Evolutionary conservation across 2,329 filamentous ascomycete genomes (phyloP), one percentile per base, ranked within the genome.

Genomic region (Verticillium tricorpus): DNA sequence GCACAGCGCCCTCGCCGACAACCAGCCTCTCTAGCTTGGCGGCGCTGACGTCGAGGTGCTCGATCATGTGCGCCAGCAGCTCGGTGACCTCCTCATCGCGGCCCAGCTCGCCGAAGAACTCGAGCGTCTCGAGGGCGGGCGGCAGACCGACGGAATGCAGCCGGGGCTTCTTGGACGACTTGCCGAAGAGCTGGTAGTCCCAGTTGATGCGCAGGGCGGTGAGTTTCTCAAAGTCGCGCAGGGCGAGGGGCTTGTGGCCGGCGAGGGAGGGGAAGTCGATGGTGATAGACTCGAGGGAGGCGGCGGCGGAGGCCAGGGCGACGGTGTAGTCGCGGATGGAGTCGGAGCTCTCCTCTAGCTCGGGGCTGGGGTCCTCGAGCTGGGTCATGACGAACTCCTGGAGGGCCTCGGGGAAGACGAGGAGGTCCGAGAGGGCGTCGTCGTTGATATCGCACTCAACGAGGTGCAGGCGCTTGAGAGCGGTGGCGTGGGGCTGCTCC

Each of bases 391-490:
- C 76, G 58, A 82, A 80, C 61, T 81, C 78, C 28, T 75, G 71
- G 19, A 82, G 68, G 0, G 69, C 77, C 66, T 77, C 74, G 3
- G 80, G 80, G 34, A 80, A 78, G 63, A 79, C 74, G 52, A 76
- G 67, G 11, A 76, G 65, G 37, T 76, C 73, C 1, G 72, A 73
- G 2, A 76, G 68, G 1, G 73, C 72, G 58, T 76, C 74, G 62
- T 76, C 80, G 65, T 79, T 81, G 62, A 82, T 79, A 65, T 82
- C 80, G 70, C 80, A 82, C 67, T 82, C 79, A 61, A 82, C 73
- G 31, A 82, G 72, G 61, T 78, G 76, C 56, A 82, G 70, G 25
- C 70, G 74, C 64, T 73, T 74, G 22, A 82, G 69, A 0, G 74
- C 74, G 2, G 80, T 82, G 62, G 79, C 73, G 66, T 80, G 77